phyloP scores from a whole-genome alignment of 139 green algal species.

The Volvox africanus region DNA sequence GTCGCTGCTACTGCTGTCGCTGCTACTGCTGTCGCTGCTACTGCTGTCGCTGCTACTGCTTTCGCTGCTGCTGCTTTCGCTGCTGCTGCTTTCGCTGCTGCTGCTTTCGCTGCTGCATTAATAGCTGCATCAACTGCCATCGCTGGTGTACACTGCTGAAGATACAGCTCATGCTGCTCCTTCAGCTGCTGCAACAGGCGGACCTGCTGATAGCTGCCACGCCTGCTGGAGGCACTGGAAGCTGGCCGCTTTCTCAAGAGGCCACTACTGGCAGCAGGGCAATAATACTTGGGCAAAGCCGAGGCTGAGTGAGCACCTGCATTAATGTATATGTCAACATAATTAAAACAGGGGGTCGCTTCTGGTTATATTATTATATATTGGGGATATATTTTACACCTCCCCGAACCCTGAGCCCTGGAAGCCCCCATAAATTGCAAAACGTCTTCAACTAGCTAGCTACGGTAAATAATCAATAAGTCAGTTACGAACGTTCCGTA shows the following conservation, averaged over 20 bases:
- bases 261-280: neutral
- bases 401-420: too few relatives aligned
- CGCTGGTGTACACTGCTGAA: neutral
- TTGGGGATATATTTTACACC: too few relatives aligned
- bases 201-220: slow-evolving; percentile 3
- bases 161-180: neutral
- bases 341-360: too few relatives aligned
- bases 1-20: neutral
- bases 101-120: neutral
- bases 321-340: too few relatives aligned
- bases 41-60: neutral
- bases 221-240: neutral
- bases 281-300: neutral
- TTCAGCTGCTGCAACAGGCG: slow-evolving; percentile 18
- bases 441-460: too few relatives aligned
- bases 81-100: neutral
- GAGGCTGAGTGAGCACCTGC: neutral
- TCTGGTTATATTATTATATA: too few relatives aligned
- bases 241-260: neutral
- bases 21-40: neutral
- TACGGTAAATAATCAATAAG: too few relatives aligned
- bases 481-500: too few relatives aligned
- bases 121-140: too few relatives aligned
- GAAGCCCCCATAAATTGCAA: too few relatives aligned
- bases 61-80: neutral